phyloP scores from a whole-genome alignment of 768 basidiomycete genomes.

The Postia placenta region DNA sequence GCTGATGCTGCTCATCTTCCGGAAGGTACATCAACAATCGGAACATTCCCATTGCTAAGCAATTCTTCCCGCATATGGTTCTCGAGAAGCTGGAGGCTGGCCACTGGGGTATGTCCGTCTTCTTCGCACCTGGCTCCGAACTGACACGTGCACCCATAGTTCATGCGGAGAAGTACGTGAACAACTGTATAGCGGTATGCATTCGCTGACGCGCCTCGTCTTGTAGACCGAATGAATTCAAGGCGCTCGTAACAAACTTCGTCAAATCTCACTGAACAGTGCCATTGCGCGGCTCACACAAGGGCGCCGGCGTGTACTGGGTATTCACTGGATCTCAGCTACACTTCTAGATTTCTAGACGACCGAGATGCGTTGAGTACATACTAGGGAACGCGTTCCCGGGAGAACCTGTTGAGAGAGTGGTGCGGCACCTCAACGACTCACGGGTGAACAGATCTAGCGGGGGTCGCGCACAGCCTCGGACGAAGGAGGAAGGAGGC shows the following conservation, averaged over 20 bases:
- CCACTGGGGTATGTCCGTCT: slow-evolving; percentile 71
- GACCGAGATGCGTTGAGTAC: too few species aligned
- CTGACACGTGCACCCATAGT: slow-evolving; percentile 41
- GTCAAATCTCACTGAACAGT: slow-evolving; percentile 13
- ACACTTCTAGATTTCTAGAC: too few species aligned
- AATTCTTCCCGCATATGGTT: slow-evolving; percentile 68
- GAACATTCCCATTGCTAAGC: slow-evolving; percentile 53
- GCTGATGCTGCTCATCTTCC: slow-evolving; percentile 4
- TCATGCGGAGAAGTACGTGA: slow-evolving; percentile 65
- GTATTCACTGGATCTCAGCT: too few species aligned
- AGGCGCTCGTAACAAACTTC: slow-evolving; percentile 27
- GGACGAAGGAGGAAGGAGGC: too few species aligned
- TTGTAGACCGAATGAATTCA: slow-evolving; percentile 51
- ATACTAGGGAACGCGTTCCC: too few species aligned
- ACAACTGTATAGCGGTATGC: not conserved
- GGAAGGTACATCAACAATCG: slow-evolving; percentile 67
- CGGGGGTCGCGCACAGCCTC: too few species aligned
- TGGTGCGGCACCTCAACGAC: too few species aligned
- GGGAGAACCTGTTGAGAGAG: too few species aligned
- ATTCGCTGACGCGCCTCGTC: not conserved
- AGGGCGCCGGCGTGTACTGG: too few species aligned
- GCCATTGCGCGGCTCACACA: too few species aligned
- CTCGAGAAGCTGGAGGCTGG: slow-evolving; percentile 65
- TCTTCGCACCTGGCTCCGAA: not conserved
- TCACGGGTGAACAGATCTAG: too few species aligned